Conservation (phyloP, 2,329 filamentous ascomycete species). For the Penicillium paneum region DNA sequence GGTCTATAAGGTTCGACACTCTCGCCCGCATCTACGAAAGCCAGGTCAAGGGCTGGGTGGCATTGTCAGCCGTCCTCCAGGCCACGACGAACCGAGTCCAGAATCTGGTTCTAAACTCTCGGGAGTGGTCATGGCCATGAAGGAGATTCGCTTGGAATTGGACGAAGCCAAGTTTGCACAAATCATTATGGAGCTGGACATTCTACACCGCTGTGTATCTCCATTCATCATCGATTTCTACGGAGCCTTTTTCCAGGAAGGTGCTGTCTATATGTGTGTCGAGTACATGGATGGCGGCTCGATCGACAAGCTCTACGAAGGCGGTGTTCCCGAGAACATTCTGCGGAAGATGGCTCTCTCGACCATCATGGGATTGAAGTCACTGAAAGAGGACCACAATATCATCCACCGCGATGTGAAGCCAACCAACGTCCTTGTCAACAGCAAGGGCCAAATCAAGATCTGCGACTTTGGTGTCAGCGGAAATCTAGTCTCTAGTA, state of each 20-base stretch:
- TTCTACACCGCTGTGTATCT: constrained; percentile 89
- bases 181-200: constrained; percentile 96
- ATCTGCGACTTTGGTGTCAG: constrained; percentile 98
- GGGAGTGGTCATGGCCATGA: constrained; percentile 96
- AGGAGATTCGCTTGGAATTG: constrained; percentile 91
- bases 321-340: constrained; percentile 84
- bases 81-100: constrained; percentile 17
- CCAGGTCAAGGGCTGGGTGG: constrained; percentile 60
- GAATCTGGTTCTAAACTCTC: constrained; percentile 29
- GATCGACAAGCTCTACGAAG: constrained; percentile 90
- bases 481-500: constrained; percentile 93
- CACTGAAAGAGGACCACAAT: constrained; percentile 94
- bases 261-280: constrained; percentile 98
- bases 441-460: constrained; percentile 86
- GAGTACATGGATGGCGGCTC: constrained; percentile 99
- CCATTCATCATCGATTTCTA: constrained; percentile 99
- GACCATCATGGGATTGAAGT: constrained; percentile 87
- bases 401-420: constrained; percentile 99
- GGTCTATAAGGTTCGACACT: constrained; percentile 92
- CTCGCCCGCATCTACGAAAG: constrained; percentile 63
- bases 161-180: constrained; percentile 96
- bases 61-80: constrained; percentile 49
- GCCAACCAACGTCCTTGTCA: constrained; percentile 95
- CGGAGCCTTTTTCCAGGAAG: constrained; percentile 97
- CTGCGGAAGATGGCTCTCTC: constrained; percentile 86